Base-by-base conservation (phyloP, 2,329 filamentous ascomycete genomes). In the Cercospora beticola region DNA sequence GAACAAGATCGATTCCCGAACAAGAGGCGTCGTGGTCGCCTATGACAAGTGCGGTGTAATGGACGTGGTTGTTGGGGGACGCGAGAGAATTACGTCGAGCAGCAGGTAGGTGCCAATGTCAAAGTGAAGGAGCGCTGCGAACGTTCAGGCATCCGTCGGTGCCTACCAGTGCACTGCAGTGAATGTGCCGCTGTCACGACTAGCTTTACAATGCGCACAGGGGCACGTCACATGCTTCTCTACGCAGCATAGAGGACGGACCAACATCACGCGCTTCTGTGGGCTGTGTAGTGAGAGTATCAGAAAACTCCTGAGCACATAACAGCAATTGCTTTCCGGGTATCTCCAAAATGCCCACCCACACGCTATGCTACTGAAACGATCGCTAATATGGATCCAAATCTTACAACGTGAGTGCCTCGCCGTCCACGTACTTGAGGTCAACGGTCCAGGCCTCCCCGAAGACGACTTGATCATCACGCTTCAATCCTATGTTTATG, bases 391-490 rank as follows among this genome's bases (percentile, higher is more conserved):
- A 14, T n/a, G 23, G 10, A 63, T 31, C 7, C 61, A 33, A 23
- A 46, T 30, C 61, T 23, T 63, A 52, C 52, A 36, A 36, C 54
- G 30, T 26, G 46, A n/a, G 23, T 30, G 60, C 43, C 28, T 62
- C 62, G 26, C 64, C 71, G 40, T 72, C 74, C 57, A 73, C 59
- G 49, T 71, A 76, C 58, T 69, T 71, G 57, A 78, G 31, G 26
- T 74, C 88, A 14, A 96, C 85, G 70, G 95, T 89, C 94, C 94
- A 98, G 72, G 89, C 88, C 68, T 89, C 89, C 26, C 92, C 93
- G 83, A 97, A 98, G 75, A 94, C 93, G 66, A 97, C 90, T 0
- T 93, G 93, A 72, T 92, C 89, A 21, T 93, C 88, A 62, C 93
- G 88, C 76, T 90, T 90, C 91, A 94, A 96, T 3, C 93, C 92